Evolutionary conservation across 1,284 basidiomycete genomes (phyloP), one percentile per base, ranked within the genome.

Genomic region (Apiotrichum sp.): DNA sequence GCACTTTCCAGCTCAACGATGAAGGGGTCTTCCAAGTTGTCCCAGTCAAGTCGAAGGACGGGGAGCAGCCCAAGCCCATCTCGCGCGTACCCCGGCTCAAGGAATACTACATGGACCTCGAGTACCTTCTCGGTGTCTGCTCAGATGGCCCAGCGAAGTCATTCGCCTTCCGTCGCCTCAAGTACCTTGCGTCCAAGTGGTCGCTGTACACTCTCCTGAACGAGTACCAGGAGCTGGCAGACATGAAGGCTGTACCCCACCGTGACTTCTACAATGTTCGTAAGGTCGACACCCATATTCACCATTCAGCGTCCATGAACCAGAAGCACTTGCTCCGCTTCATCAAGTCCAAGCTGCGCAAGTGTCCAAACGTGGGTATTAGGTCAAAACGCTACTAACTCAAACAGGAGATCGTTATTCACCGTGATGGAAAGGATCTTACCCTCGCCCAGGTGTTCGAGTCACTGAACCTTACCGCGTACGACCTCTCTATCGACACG

Each of bases 251-350:
- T 4, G 77, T 78, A 2, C 72, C 76, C 16, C 77, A 78, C 62
- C 65, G 93, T 65, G 96, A 99, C 77, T 98, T 99, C 69, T 99
- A 99, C 79, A 99, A 99, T 71, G 82, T 93, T 42, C 86, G 95
- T 47, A 99, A 99, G 73, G 92, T 98, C 58, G 95, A 98, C 73
- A 99, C 96, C 8, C 95, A 98, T 76, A 90, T 99, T 22, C 96
- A 99, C 70, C 92, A 98, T 75, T 96, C 93, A 9, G 96, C 93
- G 53, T 88, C 89, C 73, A 98, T 98, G 95, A 99, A 99, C 75
- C 96, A 99, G 75, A 99, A 99, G 77, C 96, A 99, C 78, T 78
- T 98, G n/a, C 79, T 99, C 31, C 92, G 96, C 5, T 98, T 98
- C 78, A 98, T 99, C 81, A 99, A 99, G 76, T 86, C 87, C 45